Evolutionary conservation across 768 basidiomycete species (phyloP).

Genomic region (Lyophyllum shimeji): DNA sequence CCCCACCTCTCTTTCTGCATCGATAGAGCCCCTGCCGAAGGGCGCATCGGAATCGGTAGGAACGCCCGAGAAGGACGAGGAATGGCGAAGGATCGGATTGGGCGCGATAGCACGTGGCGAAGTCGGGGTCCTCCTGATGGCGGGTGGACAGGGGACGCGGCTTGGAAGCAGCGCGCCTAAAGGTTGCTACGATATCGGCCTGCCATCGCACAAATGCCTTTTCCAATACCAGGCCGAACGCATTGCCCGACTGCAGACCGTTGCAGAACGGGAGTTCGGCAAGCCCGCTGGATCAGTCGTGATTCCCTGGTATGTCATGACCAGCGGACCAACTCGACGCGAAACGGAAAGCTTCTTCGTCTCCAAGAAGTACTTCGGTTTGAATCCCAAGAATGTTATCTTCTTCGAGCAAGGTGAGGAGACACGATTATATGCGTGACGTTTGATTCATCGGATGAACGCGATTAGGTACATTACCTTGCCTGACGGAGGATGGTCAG

Average conservation of each 20-base stretch:
- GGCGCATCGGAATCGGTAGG: constrained; percentile 67
- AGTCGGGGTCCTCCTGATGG: constrained; percentile 96
- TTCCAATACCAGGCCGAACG: constrained; percentile 99
- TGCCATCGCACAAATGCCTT: constrained; percentile 90
- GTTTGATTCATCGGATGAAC: constrained; percentile 6
- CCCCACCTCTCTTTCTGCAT: constrained; percentile 33
- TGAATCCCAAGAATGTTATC: constrained; percentile 76
- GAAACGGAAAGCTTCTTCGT: constrained; percentile 87
- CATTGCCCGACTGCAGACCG: constrained; percentile 76
- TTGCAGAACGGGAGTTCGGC: constrained; percentile 59
- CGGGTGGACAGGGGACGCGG: constrained; percentile 96
- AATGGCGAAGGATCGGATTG: constrained; percentile 81
- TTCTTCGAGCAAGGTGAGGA: constrained; percentile 93
- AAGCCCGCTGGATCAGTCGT: constrained; percentile 61
- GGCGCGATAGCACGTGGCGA: constrained; percentile 77
- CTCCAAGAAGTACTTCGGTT: constrained; percentile 77
- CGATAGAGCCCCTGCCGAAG: constrained; percentile 80
- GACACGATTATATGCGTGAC: constrained; percentile 7
- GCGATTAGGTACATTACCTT: constrained; percentile 84
- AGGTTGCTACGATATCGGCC: constrained; percentile 96
- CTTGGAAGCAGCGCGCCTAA: constrained; percentile 92
- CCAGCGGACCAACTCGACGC: constrained; percentile 89
- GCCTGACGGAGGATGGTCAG: constrained; percentile 92
- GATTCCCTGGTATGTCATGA: constrained; percentile 99
- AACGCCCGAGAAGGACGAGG: constrained; percentile 51